These are phyloP conservation scores for Taphrina pruni DNA, from an alignment of 1,139 yeast species.

Conservation along the genomic window DNA sequence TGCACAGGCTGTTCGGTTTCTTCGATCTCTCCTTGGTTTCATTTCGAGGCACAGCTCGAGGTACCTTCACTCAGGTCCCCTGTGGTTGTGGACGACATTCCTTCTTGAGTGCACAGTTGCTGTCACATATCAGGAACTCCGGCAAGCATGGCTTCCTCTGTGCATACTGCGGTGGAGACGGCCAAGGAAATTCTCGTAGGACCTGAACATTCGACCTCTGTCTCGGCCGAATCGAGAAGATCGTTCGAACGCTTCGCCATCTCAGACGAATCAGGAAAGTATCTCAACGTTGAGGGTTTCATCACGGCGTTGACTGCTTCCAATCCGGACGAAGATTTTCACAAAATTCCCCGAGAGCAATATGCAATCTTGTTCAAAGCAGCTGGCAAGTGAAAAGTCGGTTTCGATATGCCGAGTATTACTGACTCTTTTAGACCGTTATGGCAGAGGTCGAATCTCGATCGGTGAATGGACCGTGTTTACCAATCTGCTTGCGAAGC, in stretches of 20 bases:
- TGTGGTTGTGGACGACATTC: too few species aligned
- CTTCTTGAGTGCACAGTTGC: background rate
- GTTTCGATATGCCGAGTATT: constrained; percentile 9
- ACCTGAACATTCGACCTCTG: constrained; percentile 28
- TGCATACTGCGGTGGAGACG: constrained; percentile 7
- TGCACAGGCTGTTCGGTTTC: too few species aligned
- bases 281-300: constrained; percentile 29
- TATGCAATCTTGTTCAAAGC: constrained; percentile 56
- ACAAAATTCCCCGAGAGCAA: constrained; percentile 55
- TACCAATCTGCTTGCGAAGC: constrained; percentile 46
- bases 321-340: constrained; percentile 53
- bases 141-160: constrained; percentile 9
- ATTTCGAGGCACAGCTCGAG: too few species aligned
- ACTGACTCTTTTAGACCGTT: constrained; percentile 12
- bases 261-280: constrained; percentile 9
- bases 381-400: constrained; percentile 52
- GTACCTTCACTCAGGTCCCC: too few species aligned
- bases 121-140: background rate
- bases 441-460: constrained; percentile 19
- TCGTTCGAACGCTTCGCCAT: constrained; percentile 35
- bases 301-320: constrained; percentile 27
- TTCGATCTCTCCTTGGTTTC: too few species aligned
- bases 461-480: constrained; percentile 38
- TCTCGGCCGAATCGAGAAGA: constrained; percentile 31
- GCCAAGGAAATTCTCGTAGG: constrained; percentile 37